Base-by-base conservation (phyloP, 495 filamentous ascomycete species). In the Penicillium longicatenatum region DNA sequence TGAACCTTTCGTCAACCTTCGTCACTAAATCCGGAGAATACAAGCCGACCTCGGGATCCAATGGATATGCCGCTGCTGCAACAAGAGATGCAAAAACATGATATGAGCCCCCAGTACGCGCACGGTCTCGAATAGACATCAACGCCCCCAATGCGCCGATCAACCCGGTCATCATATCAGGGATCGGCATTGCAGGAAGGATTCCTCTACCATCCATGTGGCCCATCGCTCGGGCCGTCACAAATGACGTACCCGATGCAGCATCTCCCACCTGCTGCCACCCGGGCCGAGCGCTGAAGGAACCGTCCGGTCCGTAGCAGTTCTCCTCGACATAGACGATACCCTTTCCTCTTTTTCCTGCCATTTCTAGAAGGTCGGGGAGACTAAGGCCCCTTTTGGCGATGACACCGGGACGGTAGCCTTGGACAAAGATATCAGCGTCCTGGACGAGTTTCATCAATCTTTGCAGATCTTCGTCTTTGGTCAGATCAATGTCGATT, bases 121-220 rank as follows among this genome's bases (percentile, higher is more conserved):
- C 63, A 5, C 70, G 61, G n/a, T 69, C 66, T 1, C 66, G 48
- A 21, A 71, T 20, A 6, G 64, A 84, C 21, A 78, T 63, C 58
- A 87, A 71, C 0, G 82, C 82, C 14, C 77, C 82, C 37, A 85
- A 66, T 9, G 78, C 77, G 12, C 84, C 84, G 47, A 86, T 72
- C 49, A 79, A 66, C 2, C 75, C 88, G 17, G 86, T 87, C 16
- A 81, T 82, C 72, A 90, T 89, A 66, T 90, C 87, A 21, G 82
- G 87, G 69, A 88, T 85, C 14, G 87, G 88, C 57, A 90, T 86
- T 0, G 85, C 85, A 41, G 86, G 87, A 1, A 89, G 79, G 20
- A 89, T 80, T 63, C 80, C 80, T 3, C 72, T 63, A 6, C 86
- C 86, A 61, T 89, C 85, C 11, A 76, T 76, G 79, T 80, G 86